Percentiles rank a stretch among this genome's conserved stretches.
Conservation (phyloP, 192 early-diverging fungal species). For the Coemansia sp. region DNA sequence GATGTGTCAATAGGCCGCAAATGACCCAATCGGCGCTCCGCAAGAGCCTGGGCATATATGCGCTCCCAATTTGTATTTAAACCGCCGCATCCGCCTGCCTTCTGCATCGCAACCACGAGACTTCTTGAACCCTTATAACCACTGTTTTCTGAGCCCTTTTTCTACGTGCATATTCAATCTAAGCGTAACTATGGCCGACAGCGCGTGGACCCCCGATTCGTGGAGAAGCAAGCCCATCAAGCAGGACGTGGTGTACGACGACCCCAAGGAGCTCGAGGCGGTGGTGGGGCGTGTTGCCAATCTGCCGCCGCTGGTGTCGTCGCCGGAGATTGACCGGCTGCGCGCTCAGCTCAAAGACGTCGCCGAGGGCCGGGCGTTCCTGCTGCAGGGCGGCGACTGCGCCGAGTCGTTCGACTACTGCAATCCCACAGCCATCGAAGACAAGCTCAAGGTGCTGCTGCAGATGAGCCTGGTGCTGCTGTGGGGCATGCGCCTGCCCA, state of each 20-base stretch:
- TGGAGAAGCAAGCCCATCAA: slow-evolving; percentile 76
- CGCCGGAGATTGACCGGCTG: slow-evolving; percentile 82
- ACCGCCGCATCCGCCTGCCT: background rate
- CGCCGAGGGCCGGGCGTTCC: slow-evolving; percentile 86
- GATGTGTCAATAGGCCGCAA: slow-evolving; percentile 1
- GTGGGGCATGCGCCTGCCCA: slow-evolving; percentile 90
- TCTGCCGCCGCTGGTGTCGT: slow-evolving; percentile 89
- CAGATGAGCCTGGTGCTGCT: slow-evolving; percentile 96
- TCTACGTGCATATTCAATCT: background rate
- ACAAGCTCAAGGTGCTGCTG: slow-evolving; percentile 93
- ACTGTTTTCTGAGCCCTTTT: background rate
- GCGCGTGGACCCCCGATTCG: slow-evolving; percentile 65
- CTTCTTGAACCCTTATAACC: background rate
- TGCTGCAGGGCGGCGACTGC: slow-evolving; percentile 98
- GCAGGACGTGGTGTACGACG: slow-evolving; percentile 88
- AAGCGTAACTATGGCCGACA: background rate
- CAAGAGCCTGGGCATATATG: background rate
- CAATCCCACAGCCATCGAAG: slow-evolving; percentile 84
- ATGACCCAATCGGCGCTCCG: slow-evolving; percentile 7
- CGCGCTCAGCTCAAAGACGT: slow-evolving; percentile 82
- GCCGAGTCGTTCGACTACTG: slow-evolving; percentile 99
- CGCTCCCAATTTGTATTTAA: background rate
- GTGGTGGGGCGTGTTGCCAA: slow-evolving; percentile 74
- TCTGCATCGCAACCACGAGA: background rate
- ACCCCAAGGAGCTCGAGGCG: slow-evolving; percentile 63